Conservation (phyloP, 805 yeast genomes). For the Ogataea angusta region DNA sequence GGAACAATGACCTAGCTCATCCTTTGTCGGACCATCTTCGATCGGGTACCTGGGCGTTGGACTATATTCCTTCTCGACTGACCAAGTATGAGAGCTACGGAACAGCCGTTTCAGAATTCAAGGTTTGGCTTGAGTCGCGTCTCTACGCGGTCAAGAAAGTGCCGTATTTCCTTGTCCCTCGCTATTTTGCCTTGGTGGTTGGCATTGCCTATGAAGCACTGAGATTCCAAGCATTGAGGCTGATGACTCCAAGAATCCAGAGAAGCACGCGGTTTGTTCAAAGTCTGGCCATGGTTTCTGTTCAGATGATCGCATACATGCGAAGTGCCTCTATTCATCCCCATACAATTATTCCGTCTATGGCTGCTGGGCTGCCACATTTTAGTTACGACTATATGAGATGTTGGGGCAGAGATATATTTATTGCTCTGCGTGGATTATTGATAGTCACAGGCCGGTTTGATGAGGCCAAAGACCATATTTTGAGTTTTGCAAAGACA, state of each 20-base stretch:
- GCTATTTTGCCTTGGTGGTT: constrained; percentile 78
- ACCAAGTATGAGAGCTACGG: constrained; percentile 45
- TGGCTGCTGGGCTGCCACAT: constrained; percentile 97
- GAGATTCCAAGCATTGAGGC: constrained; percentile 58
- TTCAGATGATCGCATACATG: constrained; percentile 81
- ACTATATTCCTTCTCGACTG: constrained; percentile 63
- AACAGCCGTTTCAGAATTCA: constrained; percentile 52
- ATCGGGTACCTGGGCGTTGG: constrained; percentile 86
- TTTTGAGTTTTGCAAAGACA: constrained; percentile 83
- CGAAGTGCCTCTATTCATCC: constrained; percentile 76
- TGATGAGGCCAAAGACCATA: constrained; percentile 78
- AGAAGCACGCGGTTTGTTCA: constrained; percentile 71
- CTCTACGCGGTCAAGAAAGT: constrained; percentile 57
- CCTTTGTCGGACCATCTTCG: constrained; percentile 80
- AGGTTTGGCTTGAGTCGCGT: constrained; percentile 66
- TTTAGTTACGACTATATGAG: constrained; percentile 89
- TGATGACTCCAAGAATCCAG: constrained; percentile 53
- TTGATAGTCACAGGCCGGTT: constrained; percentile 72
- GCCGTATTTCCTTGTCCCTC: constrained; percentile 81
- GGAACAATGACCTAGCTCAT: constrained; percentile 74
- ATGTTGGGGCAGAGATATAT: constrained; percentile 98
- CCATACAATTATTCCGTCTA: constrained; percentile 54
- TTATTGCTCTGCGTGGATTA: constrained; percentile 81
- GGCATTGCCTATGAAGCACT: constrained; percentile 84
- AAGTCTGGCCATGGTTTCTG: constrained; percentile 71